Evolutionary conservation across 2,329 filamentous ascomycete species (phyloP).

Genomic region (Neofusicoccum ribis): DNA sequence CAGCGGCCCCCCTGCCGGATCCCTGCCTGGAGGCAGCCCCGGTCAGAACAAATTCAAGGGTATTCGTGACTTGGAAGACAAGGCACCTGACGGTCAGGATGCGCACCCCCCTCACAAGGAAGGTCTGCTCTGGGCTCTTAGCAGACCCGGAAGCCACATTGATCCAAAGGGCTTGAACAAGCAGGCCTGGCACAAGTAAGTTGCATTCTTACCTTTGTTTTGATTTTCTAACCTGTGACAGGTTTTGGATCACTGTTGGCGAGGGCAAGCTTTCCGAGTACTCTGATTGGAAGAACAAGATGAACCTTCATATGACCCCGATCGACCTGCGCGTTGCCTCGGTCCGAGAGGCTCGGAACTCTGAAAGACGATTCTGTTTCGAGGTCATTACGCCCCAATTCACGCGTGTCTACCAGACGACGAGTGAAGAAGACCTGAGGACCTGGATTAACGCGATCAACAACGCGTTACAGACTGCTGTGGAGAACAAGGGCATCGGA

Average conservation of each 20-base stretch:
- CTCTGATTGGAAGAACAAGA: slow-evolving; percentile 97
- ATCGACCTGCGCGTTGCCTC: slow-evolving; percentile 97
- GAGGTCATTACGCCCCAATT: slow-evolving; percentile 97
- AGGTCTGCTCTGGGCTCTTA: slow-evolving; percentile 91
- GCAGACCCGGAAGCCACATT: slow-evolving; percentile 87
- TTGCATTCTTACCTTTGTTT: slow-evolving; percentile 25
- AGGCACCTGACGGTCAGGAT: slow-evolving; percentile 55
- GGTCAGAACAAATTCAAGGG: slow-evolving; percentile 73
- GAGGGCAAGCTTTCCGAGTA: slow-evolving; percentile 97
- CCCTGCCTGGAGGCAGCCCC: slow-evolving; percentile 33
- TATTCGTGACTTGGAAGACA: slow-evolving; percentile 88
- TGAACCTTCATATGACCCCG: slow-evolving; percentile 96
- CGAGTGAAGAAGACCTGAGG: slow-evolving; percentile 96
- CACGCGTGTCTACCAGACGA: slow-evolving; percentile 95
- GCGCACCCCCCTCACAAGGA: slow-evolving; percentile 75
- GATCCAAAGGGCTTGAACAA: slow-evolving; percentile 96
- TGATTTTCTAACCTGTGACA: slow-evolving; percentile 42
- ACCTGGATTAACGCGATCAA: slow-evolving; percentile 97
- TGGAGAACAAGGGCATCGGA: slow-evolving; percentile 66
- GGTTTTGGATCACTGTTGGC: slow-evolving; percentile 98
- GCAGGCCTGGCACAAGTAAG: slow-evolving; percentile 97
- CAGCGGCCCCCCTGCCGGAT: slow-evolving; percentile 28
- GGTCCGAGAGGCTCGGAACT: slow-evolving; percentile 90
- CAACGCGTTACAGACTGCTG: slow-evolving; percentile 92
- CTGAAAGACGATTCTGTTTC: slow-evolving; percentile 94